Conservation (phyloP, 2,329 filamentous ascomycete genomes). For the Pseudocercospora macadamiae region DNA sequence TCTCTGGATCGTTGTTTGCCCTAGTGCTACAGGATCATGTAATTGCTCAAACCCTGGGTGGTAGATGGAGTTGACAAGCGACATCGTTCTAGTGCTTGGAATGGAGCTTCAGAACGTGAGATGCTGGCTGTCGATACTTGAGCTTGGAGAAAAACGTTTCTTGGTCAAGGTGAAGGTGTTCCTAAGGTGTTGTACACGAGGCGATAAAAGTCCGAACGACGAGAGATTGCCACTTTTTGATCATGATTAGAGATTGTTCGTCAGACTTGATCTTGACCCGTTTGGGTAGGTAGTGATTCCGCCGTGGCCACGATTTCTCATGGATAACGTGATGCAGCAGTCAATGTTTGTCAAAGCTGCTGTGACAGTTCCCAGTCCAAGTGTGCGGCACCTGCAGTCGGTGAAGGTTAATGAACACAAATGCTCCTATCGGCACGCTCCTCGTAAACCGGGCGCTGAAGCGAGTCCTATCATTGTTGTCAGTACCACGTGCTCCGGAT, state of each 20-base stretch:
- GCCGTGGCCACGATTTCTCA: background rate
- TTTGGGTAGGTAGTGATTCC: background rate
- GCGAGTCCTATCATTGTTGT: no score
- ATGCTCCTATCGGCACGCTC: background rate
- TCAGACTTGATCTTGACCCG: background rate
- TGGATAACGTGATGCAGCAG: background rate
- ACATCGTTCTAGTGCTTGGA: background rate
- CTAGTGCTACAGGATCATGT: background rate
- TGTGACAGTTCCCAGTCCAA: no score
- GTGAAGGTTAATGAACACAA: background rate
- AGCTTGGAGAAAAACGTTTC: background rate
- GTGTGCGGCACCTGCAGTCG: background rate
- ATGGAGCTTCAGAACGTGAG: no score
- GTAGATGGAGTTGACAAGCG: background rate
- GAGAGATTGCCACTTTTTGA: background rate
- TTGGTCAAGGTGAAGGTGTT: background rate
- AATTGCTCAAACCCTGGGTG: slow-evolving; percentile 3
- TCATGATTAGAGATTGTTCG: background rate
- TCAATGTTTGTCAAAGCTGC: background rate
- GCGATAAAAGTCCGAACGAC: no score
- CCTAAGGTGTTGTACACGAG: background rate
- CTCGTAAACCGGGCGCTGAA: background rate
- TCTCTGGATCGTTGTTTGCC: background rate
- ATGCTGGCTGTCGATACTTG: background rate
- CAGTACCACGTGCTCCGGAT: background rate